phyloP scores from a whole-genome alignment of 768 basidiomycete species.

The Mycena rosella region DNA sequence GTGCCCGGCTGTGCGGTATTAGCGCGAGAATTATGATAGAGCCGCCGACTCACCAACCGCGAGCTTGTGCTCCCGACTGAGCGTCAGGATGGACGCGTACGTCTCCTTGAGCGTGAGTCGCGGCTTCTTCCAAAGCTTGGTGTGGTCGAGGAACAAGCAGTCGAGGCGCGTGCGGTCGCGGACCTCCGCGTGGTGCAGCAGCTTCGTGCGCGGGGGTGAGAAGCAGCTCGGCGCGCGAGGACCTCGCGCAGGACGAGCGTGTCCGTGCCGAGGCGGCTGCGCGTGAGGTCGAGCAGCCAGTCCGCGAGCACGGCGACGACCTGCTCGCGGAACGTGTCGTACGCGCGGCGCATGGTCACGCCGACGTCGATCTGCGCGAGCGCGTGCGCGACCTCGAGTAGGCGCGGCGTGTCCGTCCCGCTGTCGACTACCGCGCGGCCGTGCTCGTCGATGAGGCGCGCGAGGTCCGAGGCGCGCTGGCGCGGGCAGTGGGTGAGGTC shows the following conservation, averaged over 20 bases:
- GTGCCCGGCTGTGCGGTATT: conserved; percentile 69
- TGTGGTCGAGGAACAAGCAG: conserved; percentile 84
- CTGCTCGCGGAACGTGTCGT: conserved; percentile 92
- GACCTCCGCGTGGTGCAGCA: conserved; percentile 56
- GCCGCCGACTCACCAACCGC: conserved; percentile 79
- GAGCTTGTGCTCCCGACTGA: conserved; percentile 81
- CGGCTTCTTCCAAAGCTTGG: conserved; percentile 87
- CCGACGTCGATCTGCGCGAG: conserved; percentile 92
- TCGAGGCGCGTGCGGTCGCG: conserved; percentile 75
- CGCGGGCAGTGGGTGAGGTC: conserved; percentile 61
- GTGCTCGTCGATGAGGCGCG: conserved; percentile 76
- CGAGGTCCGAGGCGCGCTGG: conserved; percentile 70
- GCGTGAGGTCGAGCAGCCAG: conserved; percentile 86
- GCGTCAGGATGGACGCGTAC: conserved; percentile 78
- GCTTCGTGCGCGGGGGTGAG: conserved; percentile 68
- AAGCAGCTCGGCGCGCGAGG: conserved; percentile 78
- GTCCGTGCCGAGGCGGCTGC: conserved; percentile 77
- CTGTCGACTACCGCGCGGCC: conserved; percentile 90
- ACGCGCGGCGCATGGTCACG: conserved; percentile 88
- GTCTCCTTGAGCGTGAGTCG: conserved; percentile 86
- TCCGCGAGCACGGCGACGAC: conserved; percentile 86
- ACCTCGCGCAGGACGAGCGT: conserved; percentile 77
- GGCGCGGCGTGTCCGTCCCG: conserved; percentile 61
- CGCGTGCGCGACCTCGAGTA: conserved; percentile 84
- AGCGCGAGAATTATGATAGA: not conserved